Evolutionary conservation across 495 filamentous ascomycete species (phyloP).

Genomic region (Penicillium herquei): DNA sequence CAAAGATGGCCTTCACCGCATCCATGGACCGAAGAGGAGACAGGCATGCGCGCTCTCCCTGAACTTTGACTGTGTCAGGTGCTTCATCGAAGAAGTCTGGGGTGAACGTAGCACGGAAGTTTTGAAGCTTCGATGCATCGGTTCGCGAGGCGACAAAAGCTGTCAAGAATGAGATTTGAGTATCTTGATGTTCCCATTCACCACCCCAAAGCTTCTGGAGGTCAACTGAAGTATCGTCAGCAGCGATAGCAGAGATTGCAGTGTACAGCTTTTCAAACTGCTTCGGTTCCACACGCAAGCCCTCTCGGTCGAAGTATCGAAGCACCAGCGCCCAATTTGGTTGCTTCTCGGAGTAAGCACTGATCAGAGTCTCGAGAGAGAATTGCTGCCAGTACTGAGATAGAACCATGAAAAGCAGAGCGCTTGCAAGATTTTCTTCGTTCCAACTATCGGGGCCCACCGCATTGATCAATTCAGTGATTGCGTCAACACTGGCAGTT

Average conservation of each 20-base stretch:
- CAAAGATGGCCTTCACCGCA: slow-evolving; percentile 77
- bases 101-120: slow-evolving; percentile 74
- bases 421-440: slow-evolving; percentile 79
- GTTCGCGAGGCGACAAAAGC: slow-evolving; percentile 76
- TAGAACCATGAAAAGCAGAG: slow-evolving; percentile 78
- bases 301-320: slow-evolving; percentile 76
- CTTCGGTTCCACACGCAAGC: slow-evolving; percentile 66
- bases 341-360: slow-evolving; percentile 53
- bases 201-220: slow-evolving; percentile 90
- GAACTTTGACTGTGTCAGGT: slow-evolving; percentile 63
- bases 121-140: slow-evolving; percentile 78
- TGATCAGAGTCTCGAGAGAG: slow-evolving; percentile 70
- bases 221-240: slow-evolving; percentile 60
- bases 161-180: slow-evolving; percentile 86
- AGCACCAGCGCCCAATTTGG: slow-evolving; percentile 84
- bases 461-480: slow-evolving; percentile 63
- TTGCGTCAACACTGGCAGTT: slow-evolving; percentile 52
- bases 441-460: slow-evolving; percentile 65
- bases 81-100: slow-evolving; percentile 73
- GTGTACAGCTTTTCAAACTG: slow-evolving; percentile 82
- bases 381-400: slow-evolving; percentile 65
- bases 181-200: slow-evolving; percentile 77
- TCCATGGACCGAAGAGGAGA: slow-evolving; percentile 87
- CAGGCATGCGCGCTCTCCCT: slow-evolving; percentile 70
- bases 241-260: slow-evolving; percentile 61